Conservation (phyloP, 495 filamentous ascomycete species). For the Antarctomyces pellizariae region DNA sequence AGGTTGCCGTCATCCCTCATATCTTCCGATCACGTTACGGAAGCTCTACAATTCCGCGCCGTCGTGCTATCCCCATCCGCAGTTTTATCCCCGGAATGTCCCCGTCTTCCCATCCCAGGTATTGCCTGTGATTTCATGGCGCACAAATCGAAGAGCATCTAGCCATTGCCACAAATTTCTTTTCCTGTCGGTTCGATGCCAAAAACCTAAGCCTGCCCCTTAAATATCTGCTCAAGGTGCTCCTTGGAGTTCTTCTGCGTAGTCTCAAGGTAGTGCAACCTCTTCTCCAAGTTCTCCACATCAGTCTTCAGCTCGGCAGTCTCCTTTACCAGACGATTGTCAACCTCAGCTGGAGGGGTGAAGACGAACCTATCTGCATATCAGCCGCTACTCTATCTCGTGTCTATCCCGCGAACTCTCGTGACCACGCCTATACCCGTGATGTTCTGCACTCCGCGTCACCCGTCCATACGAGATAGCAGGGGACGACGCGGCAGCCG, state of each 20-base stretch:
- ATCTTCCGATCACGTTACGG: too few relatives aligned
- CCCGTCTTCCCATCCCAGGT: too few relatives aligned
- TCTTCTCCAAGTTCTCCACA: constrained; percentile 61
- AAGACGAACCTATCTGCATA: constrained; percentile 57
- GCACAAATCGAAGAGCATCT: too few relatives aligned
- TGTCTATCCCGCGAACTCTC: constrained; percentile 3
- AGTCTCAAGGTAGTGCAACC: constrained; percentile 80
- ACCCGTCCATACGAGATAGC: too few relatives aligned
- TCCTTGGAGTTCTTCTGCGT: constrained; percentile 82
- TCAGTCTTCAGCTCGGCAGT: constrained; percentile 52
- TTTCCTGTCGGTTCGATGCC: constrained; percentile 16
- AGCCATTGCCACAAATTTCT: constrained; percentile 13
- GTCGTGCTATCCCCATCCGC: too few relatives aligned
- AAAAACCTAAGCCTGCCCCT: too few relatives aligned
- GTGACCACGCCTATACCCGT: constrained; percentile 6
- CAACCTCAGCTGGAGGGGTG: constrained; percentile 44
- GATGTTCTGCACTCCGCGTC: too few relatives aligned
- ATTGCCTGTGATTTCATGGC: too few relatives aligned
- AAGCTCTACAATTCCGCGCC: too few relatives aligned
- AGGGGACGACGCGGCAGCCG: constrained; percentile 5
- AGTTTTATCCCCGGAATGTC: too few relatives aligned
- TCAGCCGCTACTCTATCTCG: background rate
- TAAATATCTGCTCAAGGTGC: constrained; percentile 70
- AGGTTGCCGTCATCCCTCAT: too few relatives aligned
- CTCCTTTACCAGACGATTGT: constrained; percentile 54